Percentiles rank a stretch among this genome's conserved stretches.
These are phyloP conservation scores for Serendipita sp. DNA, from an alignment of 768 basidiomycete genomes.

Conservation along the genomic window DNA sequence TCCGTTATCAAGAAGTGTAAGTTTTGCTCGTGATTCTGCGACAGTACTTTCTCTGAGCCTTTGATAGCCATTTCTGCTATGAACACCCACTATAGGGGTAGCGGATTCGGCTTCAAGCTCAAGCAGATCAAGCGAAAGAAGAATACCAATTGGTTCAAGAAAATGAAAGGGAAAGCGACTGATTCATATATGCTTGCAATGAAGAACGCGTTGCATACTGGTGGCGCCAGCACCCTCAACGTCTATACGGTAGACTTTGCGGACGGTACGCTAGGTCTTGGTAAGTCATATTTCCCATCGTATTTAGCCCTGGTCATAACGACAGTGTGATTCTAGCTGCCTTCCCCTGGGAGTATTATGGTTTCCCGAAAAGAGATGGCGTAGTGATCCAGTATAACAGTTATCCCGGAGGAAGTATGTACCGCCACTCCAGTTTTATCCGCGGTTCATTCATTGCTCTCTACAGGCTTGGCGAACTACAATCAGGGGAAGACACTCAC, in stretches of 20 bases:
- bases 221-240: not conserved
- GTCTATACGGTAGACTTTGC: not conserved
- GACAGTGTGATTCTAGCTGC: constrained; percentile 13
- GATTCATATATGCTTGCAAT: not conserved
- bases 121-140: not conserved
- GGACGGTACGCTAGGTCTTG: constrained; percentile 16
- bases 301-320: no score
- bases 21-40: not conserved
- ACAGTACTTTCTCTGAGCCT: not conserved
- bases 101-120: not conserved
- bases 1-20: not conserved
- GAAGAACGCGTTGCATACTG: not conserved
- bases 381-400: constrained; percentile 17
- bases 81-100: not conserved
- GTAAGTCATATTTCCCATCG: no score
- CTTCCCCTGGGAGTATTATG: constrained; percentile 20
- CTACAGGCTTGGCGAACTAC: not conserved
- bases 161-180: not conserved
- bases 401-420: not conserved
- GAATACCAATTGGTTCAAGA: not conserved
- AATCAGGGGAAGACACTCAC: not conserved
- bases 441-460: not conserved
- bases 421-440: not conserved
- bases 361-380: constrained; percentile 21
- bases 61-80: not conserved